Base-by-base conservation (phyloP, 306 rosid genomes). In the Boehmeria nivea region DNA sequence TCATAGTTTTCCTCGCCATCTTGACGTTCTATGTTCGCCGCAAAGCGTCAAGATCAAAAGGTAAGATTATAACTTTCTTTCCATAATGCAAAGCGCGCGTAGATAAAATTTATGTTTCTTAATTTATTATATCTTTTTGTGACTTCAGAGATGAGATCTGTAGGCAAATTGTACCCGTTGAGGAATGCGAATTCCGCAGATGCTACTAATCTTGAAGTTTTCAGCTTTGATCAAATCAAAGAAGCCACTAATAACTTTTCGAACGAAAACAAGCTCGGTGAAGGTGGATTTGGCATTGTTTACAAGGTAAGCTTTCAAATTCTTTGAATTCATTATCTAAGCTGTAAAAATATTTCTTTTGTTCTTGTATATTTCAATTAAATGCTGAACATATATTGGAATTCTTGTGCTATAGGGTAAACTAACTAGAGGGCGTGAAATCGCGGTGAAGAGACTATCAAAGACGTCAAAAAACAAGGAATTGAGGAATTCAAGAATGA, bases 401-500 rank as follows among this genome's bases (percentile, higher is more conserved):
- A n/a, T 8, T 24, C 8, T 26, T 6, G 8, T 3, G n/a, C n/a
- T n/a, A n/a, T 22, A 64, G 75, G 80, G 71, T 18, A 58, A 38
- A 36, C 47, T 74, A 36, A 42, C 62, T 13, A 25, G 38, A 24
- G 81, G 69, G 3, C 52, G 43, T 19, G 77, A 73, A 64, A 56
- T 79, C 42, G 79, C 86, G 0, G 77, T 76, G 17, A 83, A 79
- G 46, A 71, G 68, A 27, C 66, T 77, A 44, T 79, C 85, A 12
- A 64, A 67, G 52, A 42, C 72, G 2, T 83, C 83, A 1, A 56
- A n/a, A n/a, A 46, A 38, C 85, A 79, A 57, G 83, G 83, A 25
- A 58, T 51, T 20, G 73, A 69, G 52, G 85, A 83, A 50, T 79
- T 83, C 36, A 39, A 64, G 57, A 79, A 73, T 37, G 89, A 83